Conservation (phyloP, 2,329 filamentous ascomycete genomes). For the Fusarium solani-melongenae region DNA sequence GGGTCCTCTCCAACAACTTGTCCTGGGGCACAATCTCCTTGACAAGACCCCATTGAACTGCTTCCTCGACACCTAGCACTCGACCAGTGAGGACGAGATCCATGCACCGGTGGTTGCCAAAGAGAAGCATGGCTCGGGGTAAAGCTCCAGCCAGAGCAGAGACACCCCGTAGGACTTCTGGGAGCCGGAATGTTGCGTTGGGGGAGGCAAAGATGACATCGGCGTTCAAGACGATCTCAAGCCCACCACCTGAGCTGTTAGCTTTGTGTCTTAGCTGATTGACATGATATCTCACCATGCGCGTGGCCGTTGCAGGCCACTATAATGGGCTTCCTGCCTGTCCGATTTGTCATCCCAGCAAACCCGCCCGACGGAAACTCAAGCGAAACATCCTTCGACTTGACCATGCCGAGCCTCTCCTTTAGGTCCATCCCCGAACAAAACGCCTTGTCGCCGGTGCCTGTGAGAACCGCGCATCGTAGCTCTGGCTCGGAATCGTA, state of each 20-base stretch:
- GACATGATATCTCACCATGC: slow-evolving; percentile 36
- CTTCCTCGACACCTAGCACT: slow-evolving; percentile 42
- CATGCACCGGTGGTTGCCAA: slow-evolving; percentile 49
- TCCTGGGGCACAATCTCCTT: slow-evolving; percentile 37
- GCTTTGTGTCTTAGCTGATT: background rate
- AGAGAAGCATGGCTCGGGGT: slow-evolving; percentile 56
- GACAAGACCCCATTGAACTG: slow-evolving; percentile 45
- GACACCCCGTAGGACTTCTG: slow-evolving; percentile 68
- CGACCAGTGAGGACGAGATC: slow-evolving; percentile 47
- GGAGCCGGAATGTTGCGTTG: slow-evolving; percentile 64
- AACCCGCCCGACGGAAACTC: slow-evolving; percentile 43
- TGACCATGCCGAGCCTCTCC: slow-evolving; percentile 52
- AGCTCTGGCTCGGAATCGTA: slow-evolving; percentile 62
- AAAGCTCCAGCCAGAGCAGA: slow-evolving; percentile 67
- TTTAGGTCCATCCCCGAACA: slow-evolving; percentile 66
- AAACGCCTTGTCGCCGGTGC: slow-evolving; percentile 61
- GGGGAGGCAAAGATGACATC: slow-evolving; percentile 68
- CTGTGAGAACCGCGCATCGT: slow-evolving; percentile 63
- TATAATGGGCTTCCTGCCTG: slow-evolving; percentile 48
- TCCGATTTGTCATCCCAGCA: slow-evolving; percentile 49
- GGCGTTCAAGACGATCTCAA: slow-evolving; percentile 54
- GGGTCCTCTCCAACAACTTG: slow-evolving; percentile 41
- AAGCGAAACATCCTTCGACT: slow-evolving; percentile 43
- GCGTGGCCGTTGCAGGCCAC: slow-evolving; percentile 47
- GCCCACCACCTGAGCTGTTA: slow-evolving; percentile 42